phyloP scores from a whole-genome alignment of 2,329 filamentous ascomycete genomes.

The Ophioceras dolichostomum region DNA sequence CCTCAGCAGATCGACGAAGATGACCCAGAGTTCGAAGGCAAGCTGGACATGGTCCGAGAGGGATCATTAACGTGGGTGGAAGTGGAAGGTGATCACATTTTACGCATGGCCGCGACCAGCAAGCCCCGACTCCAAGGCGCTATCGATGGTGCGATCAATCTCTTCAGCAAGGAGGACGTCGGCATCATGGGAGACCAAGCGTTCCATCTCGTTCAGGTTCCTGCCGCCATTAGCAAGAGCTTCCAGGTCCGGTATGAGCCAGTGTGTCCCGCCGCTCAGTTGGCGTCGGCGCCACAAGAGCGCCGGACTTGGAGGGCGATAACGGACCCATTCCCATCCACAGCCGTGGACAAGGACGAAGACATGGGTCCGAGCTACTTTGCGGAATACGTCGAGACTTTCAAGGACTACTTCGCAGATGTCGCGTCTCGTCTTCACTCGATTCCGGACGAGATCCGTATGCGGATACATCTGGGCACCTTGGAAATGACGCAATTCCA shows the following conservation, averaged over 20 bases:
- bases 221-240: background rate
- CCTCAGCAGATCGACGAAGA: background rate
- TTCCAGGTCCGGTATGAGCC: background rate
- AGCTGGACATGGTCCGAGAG: background rate
- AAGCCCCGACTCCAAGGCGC: background rate
- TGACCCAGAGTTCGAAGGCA: background rate
- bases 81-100: background rate
- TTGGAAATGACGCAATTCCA: constrained; percentile 1
- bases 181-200: background rate
- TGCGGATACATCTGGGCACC: constrained; percentile 4
- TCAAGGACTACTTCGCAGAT: background rate
- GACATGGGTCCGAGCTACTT: too few species aligned
- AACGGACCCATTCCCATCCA: background rate
- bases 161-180: background rate
- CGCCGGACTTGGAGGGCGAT: background rate
- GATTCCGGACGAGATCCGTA: constrained; percentile 4
- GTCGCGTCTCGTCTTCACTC: background rate
- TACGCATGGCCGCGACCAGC: background rate
- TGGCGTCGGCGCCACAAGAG: background rate
- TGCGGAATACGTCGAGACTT: background rate
- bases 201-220: background rate
- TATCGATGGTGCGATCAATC: background rate
- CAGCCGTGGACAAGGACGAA: too few species aligned
- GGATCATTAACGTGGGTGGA: background rate
- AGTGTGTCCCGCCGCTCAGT: background rate